These are phyloP conservation scores for Cinnamomum micranthum DNA, from an alignment of 164 flowering plant genomes.

Conservation along the genomic window DNA sequence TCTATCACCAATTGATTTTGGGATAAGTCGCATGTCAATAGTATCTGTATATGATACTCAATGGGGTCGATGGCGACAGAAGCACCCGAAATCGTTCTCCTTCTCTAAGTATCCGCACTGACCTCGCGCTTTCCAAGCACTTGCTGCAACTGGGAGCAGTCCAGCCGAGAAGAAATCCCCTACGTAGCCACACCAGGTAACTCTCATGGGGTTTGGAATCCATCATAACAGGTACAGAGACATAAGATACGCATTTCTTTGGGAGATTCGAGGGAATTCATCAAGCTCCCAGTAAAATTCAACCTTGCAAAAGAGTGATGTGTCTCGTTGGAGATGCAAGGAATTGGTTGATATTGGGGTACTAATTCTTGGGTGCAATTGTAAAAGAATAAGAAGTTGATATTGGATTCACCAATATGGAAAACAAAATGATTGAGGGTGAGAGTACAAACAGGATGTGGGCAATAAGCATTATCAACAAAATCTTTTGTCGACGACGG, in stretches of 20 bases:
- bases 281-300: constrained; percentile 8
- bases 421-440: constrained; percentile 32
- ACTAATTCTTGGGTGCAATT: constrained; percentile 20
- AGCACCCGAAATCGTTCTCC: too few species aligned
- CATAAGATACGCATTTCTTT: background rate
- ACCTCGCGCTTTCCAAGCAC: constrained; percentile 35
- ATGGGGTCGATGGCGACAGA: background rate
- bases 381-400: constrained; percentile 37
- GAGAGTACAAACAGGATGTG: constrained; percentile 34
- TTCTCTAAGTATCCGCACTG: background rate
- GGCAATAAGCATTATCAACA: constrained; percentile 24
- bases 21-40: too few species aligned
- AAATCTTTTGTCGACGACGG: constrained; percentile 19
- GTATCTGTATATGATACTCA: background rate
- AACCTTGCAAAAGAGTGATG: constrained; percentile 29
- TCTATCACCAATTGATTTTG: too few species aligned
- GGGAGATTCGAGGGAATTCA: background rate
- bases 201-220: background rate
- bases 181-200: constrained; percentile 17
- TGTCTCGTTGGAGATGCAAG: constrained; percentile 19
- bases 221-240: background rate
- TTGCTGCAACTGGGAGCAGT: constrained; percentile 30
- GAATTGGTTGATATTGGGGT: background rate
- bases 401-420: background rate
- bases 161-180: too few species aligned